These are phyloP conservation scores for Penicillium goetzii DNA, from an alignment of 495 filamentous ascomycete genomes.

Conservation along the genomic window DNA sequence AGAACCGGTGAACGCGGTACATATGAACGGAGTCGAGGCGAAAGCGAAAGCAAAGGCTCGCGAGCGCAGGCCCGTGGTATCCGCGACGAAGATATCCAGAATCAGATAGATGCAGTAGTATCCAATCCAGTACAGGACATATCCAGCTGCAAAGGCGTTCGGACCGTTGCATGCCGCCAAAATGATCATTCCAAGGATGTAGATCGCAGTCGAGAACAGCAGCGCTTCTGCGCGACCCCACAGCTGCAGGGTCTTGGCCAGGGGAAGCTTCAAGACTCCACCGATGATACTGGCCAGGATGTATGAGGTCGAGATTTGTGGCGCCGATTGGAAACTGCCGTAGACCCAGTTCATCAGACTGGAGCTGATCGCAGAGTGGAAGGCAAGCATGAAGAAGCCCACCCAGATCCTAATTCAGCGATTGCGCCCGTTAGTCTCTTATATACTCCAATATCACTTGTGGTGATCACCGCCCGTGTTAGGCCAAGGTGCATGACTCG, in stretches of 20 bases:
- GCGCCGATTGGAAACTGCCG: slow-evolving; percentile 39
- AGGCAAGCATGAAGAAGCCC: slow-evolving; percentile 47
- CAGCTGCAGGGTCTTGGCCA: slow-evolving; percentile 69
- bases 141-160: slow-evolving; percentile 50
- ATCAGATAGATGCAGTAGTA: slow-evolving; percentile 61
- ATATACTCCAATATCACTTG: background rate
- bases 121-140: slow-evolving; percentile 60
- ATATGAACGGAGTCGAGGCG: slow-evolving; percentile 58
- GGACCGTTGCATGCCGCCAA: slow-evolving; percentile 52
- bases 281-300: slow-evolving; percentile 58
- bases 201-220: slow-evolving; percentile 42
- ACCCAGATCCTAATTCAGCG: slow-evolving; percentile 42
- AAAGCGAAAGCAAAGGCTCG: slow-evolving; percentile 65
- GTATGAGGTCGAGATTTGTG: slow-evolving; percentile 42
- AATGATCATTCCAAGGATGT: slow-evolving; percentile 49
- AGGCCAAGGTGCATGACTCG: background rate
- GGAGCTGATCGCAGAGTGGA: slow-evolving; percentile 42
- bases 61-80: slow-evolving; percentile 64
- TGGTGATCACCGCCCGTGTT: background rate
- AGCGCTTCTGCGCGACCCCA: slow-evolving; percentile 64
- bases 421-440: background rate
- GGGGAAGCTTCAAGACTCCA: slow-evolving; percentile 67
- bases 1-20: slow-evolving; percentile 50
- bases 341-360: slow-evolving; percentile 46
- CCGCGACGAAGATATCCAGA: slow-evolving; percentile 64